Evolutionary conservation across 2,329 filamentous ascomycete genomes (phyloP), one percentile per base, ranked within the genome.

Genomic region (Cladosporium phlei): DNA sequence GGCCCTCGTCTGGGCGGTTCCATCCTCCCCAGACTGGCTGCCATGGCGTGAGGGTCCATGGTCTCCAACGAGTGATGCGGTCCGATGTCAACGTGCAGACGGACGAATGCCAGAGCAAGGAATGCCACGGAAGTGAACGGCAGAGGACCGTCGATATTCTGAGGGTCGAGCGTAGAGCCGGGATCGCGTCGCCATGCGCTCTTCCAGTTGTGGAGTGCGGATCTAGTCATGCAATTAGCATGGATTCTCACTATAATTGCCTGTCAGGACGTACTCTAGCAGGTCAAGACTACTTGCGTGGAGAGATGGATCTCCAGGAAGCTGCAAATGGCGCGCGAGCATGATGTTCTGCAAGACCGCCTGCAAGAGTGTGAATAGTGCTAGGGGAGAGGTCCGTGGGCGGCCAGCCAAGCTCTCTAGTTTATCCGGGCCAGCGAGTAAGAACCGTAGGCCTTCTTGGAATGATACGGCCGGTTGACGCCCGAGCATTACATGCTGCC

Each of bases 1-100:
- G 76, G 70, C 17, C 73, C 73, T 0, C 74, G 67, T 30, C 72
- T 68, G 0, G 78, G 70, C 0, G 59, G 56, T 0, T 71, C 71
- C 0, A 66, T 59, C 2, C 56, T 56, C 11, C 52, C 50, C 3
- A 76, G 55, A 0, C 69, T 66, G n/a, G 58, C 50, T 4, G 72
- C 68, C 12, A 74, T 72, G 1, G 59, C 52, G 0, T 52, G 45
- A 0, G 71, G 66, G 33, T 75, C 70, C 10, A 72, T 66, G 0
- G 70, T 69, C 20, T 74, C 69, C 0, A 74, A 62, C 4, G 66
- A 61, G 0, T 71, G 62, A 38, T 70, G 63, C 0, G 70, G 70
- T 0, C 72, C 72, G 1, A 74, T 59, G 27, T 75, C 64, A 4
- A 75, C 61, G 19, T 73, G 68, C 2, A 75, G 64, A 4, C 72